Conservation (phyloP, 2,329 filamentous ascomycete genomes). For the Paecilomyces dactylethromorphus region DNA sequence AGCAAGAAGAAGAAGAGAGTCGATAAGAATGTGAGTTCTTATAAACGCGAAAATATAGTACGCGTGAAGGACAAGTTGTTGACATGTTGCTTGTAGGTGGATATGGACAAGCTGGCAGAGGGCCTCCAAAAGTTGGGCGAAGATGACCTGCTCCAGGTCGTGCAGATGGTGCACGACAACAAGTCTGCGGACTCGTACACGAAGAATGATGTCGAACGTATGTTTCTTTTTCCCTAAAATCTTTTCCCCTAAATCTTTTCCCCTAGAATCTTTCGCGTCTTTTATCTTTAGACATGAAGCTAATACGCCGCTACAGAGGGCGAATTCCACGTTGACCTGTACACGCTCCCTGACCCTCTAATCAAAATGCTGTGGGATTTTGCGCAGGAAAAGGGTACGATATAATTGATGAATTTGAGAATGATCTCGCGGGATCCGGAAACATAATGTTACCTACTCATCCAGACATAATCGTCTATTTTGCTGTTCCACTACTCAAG, state of each 20-base stretch:
- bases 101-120: conserved; percentile 96
- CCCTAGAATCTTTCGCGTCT: conserved; percentile 24
- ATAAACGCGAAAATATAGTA: background rate
- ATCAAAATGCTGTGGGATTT: conserved; percentile 97
- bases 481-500: background rate
- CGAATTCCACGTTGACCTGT: conserved; percentile 96
- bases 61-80: background rate
- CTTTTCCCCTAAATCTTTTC: too few species aligned
- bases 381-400: conserved; percentile 42
- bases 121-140: conserved; percentile 82
- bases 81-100: conserved; percentile 43
- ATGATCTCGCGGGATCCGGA: background rate
- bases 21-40: conserved; percentile 49
- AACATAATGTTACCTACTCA: background rate
- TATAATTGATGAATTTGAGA: conserved; percentile 15
- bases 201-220: conserved; percentile 93
- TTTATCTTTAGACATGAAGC: background rate
- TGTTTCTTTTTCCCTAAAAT: conserved; percentile 38
- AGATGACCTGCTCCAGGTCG: conserved; percentile 88
- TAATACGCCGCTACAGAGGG: conserved; percentile 54
- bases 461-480: background rate
- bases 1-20: conserved; percentile 72
- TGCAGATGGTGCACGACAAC: conserved; percentile 97
- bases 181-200: conserved; percentile 92
- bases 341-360: conserved; percentile 85